Conservation (phyloP, 2,329 filamentous ascomycete genomes). For the Colletotrichum incanum region DNA sequence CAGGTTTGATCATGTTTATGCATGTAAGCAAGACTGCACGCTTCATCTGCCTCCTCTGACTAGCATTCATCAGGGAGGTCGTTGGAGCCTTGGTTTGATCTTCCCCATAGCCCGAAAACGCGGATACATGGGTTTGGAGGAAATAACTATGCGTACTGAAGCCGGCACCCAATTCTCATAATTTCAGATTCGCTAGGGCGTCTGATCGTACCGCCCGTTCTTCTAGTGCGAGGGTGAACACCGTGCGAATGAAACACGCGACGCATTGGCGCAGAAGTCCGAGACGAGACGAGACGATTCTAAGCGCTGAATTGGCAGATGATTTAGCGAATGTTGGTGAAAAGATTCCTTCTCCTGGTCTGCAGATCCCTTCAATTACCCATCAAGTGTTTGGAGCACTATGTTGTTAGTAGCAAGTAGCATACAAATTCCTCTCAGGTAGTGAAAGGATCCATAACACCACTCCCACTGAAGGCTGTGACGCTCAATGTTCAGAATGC, state of each 20-base stretch:
- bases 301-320: background rate
- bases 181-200: background rate
- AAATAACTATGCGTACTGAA: background rate
- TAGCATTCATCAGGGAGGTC: background rate
- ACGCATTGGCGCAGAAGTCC: slow-evolving; percentile 1
- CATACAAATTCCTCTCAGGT: no score
- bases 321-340: slow-evolving; percentile 10
- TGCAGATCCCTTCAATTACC: background rate
- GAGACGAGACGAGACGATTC: slow-evolving; percentile 24
- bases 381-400: background rate
- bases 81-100: background rate
- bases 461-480: no score
- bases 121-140: background rate
- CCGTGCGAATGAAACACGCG: slow-evolving; percentile 26
- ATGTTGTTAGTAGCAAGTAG: no score
- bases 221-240: slow-evolving; percentile 3
- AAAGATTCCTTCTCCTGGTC: slow-evolving; percentile 5
- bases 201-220: background rate
- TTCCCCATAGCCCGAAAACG: background rate
- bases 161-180: no score
- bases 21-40: background rate
- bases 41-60: background rate
- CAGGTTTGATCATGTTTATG: background rate
- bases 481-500: no score
- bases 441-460: no score